phyloP scores from a whole-genome alignment of 2,329 filamentous ascomycete species.

The Penicillium sp. region DNA sequence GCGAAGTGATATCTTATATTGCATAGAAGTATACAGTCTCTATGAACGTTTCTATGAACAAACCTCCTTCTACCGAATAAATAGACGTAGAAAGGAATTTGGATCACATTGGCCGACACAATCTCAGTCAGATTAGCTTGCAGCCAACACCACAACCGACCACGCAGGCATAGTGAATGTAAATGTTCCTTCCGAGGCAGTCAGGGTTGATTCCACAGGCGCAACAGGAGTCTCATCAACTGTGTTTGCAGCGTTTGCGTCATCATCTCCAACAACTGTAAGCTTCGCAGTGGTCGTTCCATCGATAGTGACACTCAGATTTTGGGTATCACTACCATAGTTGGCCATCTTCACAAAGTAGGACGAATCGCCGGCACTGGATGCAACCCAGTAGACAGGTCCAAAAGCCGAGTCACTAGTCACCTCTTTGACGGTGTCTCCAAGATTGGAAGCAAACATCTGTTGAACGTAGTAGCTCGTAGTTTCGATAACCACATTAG shows the following conservation, averaged over 20 bases:
- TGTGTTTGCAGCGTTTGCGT: constrained; percentile 15
- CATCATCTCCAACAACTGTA: constrained; percentile 18
- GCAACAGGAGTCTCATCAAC: constrained; percentile 12
- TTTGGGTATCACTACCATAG: constrained; percentile 18
- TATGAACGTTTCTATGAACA: background rate
- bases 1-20: background rate
- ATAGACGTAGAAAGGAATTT: background rate
- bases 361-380: constrained; percentile 9
- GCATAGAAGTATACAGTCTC: background rate
- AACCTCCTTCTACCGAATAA: background rate
- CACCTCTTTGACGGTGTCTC: constrained; percentile 23
- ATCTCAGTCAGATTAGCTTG: background rate
- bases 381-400: constrained; percentile 32
- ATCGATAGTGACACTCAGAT: constrained; percentile 22
- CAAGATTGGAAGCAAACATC: constrained; percentile 27
- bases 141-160: constrained; percentile 21
- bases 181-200: constrained; percentile 13
- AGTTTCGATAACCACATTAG: constrained; percentile 20
- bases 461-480: constrained; percentile 32
- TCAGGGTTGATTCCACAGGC: constrained; percentile 8
- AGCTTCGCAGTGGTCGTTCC: constrained; percentile 13
- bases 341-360: constrained; percentile 28
- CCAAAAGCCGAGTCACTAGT: constrained; percentile 22
- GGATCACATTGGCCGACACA: background rate
- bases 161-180: constrained; percentile 20